Evolutionary conservation across 2,329 filamentous ascomycete species (phyloP).

Genomic region (Colletotrichum phormii): DNA sequence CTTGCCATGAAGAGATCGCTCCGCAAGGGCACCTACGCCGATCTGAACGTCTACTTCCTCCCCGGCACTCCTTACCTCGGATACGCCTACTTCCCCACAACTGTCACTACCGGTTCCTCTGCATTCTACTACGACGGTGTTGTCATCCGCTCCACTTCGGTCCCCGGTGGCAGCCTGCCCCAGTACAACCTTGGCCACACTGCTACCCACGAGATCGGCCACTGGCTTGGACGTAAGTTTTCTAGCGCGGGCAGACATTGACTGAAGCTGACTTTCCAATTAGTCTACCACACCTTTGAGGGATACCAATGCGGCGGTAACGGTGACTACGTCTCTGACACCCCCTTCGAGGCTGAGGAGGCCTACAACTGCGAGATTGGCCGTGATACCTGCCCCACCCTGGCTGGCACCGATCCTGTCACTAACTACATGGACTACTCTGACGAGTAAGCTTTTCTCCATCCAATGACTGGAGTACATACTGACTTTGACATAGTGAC

Average conservation of each 20-base stretch:
- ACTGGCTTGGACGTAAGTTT: slow-evolving; percentile 55
- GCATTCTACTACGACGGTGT: slow-evolving; percentile 55
- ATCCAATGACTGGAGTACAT: background rate
- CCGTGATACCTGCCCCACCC: slow-evolving; percentile 49
- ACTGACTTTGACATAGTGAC: slow-evolving; percentile 44
- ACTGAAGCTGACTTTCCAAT: background rate
- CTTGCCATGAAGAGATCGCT: slow-evolving; percentile 57
- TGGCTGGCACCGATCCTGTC: slow-evolving; percentile 49
- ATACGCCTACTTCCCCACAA: slow-evolving; percentile 59
- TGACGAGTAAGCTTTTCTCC: slow-evolving; percentile 49
- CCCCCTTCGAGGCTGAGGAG: slow-evolving; percentile 50
- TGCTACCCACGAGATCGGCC: slow-evolving; percentile 57
- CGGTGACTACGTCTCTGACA: slow-evolving; percentile 56
- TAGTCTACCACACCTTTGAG: slow-evolving; percentile 60
- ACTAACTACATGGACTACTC: slow-evolving; percentile 56
- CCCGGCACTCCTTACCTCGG: slow-evolving; percentile 53
- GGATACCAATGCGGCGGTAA: slow-evolving; percentile 49
- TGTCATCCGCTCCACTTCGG: slow-evolving; percentile 48
- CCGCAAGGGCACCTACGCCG: slow-evolving; percentile 53
- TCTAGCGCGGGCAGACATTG: background rate
- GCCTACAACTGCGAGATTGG: slow-evolving; percentile 50
- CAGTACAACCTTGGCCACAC: slow-evolving; percentile 50
- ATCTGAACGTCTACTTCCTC: slow-evolving; percentile 62
- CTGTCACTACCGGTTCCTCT: slow-evolving; percentile 40
- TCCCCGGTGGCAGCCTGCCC: slow-evolving; percentile 50